phyloP scores from a whole-genome alignment of 2,329 filamentous ascomycete genomes.

The Calonectria hawksworthii region DNA sequence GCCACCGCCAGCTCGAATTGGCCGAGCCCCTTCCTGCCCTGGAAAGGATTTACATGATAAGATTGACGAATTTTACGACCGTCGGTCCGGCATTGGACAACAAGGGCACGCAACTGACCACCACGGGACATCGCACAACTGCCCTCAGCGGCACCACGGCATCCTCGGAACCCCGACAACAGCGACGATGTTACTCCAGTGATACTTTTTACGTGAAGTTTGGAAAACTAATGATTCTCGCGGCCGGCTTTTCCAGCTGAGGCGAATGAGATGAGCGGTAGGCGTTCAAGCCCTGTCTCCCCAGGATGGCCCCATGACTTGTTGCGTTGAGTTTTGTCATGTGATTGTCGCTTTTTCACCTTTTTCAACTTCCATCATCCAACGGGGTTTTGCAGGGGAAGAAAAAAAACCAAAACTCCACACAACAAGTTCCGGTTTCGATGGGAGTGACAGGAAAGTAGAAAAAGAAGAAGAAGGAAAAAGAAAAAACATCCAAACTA shows the following conservation, averaged over 20 bases:
- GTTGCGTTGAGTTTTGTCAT: neutral
- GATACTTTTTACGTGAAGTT: neutral
- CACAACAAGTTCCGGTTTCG: neutral
- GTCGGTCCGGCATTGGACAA: constrained; percentile 3
- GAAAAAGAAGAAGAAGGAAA: neutral
- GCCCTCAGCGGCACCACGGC: neutral
- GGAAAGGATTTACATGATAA: constrained; percentile 14
- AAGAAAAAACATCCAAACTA: no score
- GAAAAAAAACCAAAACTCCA: neutral
- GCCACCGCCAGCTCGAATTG: neutral
- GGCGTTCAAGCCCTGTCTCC: neutral
- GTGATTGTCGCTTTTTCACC: neutral
- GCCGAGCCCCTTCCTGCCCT: constrained; percentile 2
- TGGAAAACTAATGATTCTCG: neutral
- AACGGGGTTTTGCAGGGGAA: neutral
- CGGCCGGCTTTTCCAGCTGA: neutral
- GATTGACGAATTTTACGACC: constrained; percentile 6
- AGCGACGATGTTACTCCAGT: neutral
- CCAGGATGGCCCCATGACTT: neutral
- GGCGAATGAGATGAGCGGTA: neutral
- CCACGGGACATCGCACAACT: neutral
- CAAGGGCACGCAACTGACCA: neutral
- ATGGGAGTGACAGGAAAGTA: neutral
- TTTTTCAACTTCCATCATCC: neutral
- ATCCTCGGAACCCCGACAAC: neutral